Base-by-base conservation (phyloP, 2,329 filamentous ascomycete genomes). In the Cladophialophora psammophila region DNA sequence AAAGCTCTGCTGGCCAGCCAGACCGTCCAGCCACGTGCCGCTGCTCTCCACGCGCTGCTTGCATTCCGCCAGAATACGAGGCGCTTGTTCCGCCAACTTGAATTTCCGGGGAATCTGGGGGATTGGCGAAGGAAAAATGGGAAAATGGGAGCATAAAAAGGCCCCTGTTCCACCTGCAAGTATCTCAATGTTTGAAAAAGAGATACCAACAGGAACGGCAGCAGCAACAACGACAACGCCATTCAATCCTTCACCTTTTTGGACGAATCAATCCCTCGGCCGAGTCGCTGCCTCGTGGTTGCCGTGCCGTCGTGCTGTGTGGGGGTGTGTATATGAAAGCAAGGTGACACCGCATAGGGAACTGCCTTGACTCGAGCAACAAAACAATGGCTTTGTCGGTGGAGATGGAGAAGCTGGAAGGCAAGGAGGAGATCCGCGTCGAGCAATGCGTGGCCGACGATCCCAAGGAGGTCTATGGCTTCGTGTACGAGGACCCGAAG, bases 351-450 rank as follows among this genome's bases (percentile, higher is more conserved):
- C 15, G 40, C 13, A n/a, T n/a, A 42, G 15, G 40, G 40, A 26
- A 26, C 3, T 26, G 26, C 26, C 8, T n/a, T 42, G 15, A 4
- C 45, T 31, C 9, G 1, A 50, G 13, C 18, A 50, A 50, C 20
- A 50, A 50, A 50, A 26, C 26, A 3, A 26, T 50, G 45, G 45
- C 45, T 50, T 31, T 20, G 20, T 26, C 45, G 5, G 45, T 50
- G 20, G 18, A 31, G 20, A 50, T 50, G 20, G 45, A 50, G 20
- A 50, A 50, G 45, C 26, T 50, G 18, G 45, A 50, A 26, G 45
- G 45, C 45, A 50, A 50, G 45, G 45, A 50, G 13, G 45, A 50
- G 45, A 50, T 50, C 45, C 45, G 5, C 10, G 18, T 50, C 18
- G 45, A 50, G 45, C 45, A 31, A 26, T 26, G 26, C 10, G 18